phyloP scores from a whole-genome alignment of 768 basidiomycete genomes.

The Heimioporus sp. region DNA sequence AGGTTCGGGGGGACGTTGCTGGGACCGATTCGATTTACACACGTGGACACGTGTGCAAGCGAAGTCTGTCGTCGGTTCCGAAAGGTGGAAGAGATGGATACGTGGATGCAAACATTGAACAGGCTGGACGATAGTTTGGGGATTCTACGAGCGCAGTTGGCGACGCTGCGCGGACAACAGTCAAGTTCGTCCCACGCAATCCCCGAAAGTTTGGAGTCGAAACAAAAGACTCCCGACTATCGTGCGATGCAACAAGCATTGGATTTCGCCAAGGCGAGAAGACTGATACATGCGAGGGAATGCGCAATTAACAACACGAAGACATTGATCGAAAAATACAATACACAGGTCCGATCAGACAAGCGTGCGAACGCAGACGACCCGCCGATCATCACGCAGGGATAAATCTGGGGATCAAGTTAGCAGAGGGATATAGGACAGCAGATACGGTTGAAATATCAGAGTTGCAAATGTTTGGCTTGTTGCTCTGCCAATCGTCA shows the following conservation, averaged over 20 bases:
- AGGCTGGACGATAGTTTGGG: constrained; percentile 62
- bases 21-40: constrained; percentile 71
- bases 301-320: constrained; percentile 65
- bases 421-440: constrained; percentile 5
- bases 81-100: constrained; percentile 64
- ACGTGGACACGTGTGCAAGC: constrained; percentile 71
- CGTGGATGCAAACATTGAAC: constrained; percentile 52
- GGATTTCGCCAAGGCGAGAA: constrained; percentile 62
- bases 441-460: constrained; percentile 28
- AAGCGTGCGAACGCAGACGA: background rate
- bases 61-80: constrained; percentile 75
- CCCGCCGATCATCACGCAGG: background rate
- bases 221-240: constrained; percentile 42
- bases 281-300: constrained; percentile 69
- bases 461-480: constrained; percentile 71
- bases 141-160: constrained; percentile 49
- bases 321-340: constrained; percentile 46
- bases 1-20: constrained; percentile 85
- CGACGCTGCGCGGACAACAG: background rate
- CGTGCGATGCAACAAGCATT: constrained; percentile 32
- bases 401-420: constrained; percentile 7
- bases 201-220: background rate
- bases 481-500: constrained; percentile 67
- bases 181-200: background rate
- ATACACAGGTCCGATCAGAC: background rate